These are phyloP conservation scores for Malus asiatica DNA, from an alignment of 306 rosid genomes.

Conservation along the genomic window DNA sequence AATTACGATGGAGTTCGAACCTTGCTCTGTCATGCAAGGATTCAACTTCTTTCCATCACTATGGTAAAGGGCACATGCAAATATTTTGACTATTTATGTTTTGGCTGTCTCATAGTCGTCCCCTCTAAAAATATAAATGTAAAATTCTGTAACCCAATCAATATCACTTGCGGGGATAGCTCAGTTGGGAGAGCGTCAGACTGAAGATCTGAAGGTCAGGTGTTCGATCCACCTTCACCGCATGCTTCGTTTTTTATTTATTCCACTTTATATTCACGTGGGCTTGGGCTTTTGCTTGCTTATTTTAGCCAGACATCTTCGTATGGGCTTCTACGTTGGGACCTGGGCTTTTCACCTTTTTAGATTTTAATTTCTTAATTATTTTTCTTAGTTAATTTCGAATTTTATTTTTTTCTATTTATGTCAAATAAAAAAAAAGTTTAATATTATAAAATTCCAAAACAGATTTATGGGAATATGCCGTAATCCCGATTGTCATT, in stretches of 20 bases:
- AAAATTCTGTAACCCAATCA: too few species aligned
- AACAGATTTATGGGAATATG: too few species aligned
- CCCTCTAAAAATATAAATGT: not conserved
- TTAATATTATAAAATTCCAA: too few species aligned
- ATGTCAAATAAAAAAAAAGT: not conserved
- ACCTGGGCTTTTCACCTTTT: too few species aligned
- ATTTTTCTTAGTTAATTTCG: too few species aligned
- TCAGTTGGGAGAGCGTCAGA: constrained; percentile 13
- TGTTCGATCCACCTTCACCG: constrained; percentile 10
- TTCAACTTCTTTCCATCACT: accelerated
- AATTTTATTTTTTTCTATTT: too few species aligned
- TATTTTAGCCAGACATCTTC: not conserved
- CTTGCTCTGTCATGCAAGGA: accelerated
- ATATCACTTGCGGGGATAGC: not conserved
- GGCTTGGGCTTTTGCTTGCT: not conserved
- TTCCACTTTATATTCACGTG: not conserved
- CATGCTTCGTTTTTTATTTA: not conserved
- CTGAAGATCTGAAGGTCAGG: constrained; percentile 12
- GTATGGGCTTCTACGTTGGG: not conserved
- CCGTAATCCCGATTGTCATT: too few species aligned
- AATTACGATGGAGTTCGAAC: too few species aligned
- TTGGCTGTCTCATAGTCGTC: not conserved
- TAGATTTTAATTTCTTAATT: too few species aligned
- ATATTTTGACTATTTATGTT: too few species aligned
- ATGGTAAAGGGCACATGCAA: too few species aligned